These are phyloP conservation scores for Peniophora sp. DNA, from an alignment of 1,284 basidiomycete genomes.

Conservation along the genomic window DNA sequence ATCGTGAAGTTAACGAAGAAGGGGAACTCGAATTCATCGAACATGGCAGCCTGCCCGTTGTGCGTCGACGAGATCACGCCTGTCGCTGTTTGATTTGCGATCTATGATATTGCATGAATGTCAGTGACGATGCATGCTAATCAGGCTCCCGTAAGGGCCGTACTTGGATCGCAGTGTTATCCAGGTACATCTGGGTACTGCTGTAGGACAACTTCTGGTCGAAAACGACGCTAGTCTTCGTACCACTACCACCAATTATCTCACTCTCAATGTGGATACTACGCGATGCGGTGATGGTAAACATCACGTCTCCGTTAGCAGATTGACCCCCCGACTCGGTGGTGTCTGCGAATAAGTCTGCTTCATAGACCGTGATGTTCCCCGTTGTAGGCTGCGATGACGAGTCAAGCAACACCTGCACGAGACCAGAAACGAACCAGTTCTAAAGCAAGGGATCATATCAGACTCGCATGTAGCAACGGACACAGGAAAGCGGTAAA, in stretches of 20 bases:
- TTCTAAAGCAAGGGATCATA: background rate
- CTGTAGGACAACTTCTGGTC: slow-evolving; percentile 43
- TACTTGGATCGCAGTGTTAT: slow-evolving; percentile 43
- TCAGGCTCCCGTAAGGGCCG: slow-evolving; percentile 5
- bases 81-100: slow-evolving; percentile 48
- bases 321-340: slow-evolving; percentile 35
- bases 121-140: background rate
- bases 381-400: slow-evolving; percentile 61
- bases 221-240: slow-evolving; percentile 43
- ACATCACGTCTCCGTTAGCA: slow-evolving; percentile 36
- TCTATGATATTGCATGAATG: background rate
- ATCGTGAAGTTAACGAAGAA: slow-evolving; percentile 51
- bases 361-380: slow-evolving; percentile 51
- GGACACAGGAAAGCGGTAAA: slow-evolving; percentile 38
- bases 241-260: slow-evolving; percentile 51
- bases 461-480: background rate
- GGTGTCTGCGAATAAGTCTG: slow-evolving; percentile 45
- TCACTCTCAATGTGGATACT: slow-evolving; percentile 49
- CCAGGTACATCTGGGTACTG: slow-evolving; percentile 47
- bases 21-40: slow-evolving; percentile 59
- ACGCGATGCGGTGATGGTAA: slow-evolving; percentile 47
- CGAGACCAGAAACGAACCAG: slow-evolving; percentile 29
- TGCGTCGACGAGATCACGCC: slow-evolving; percentile 53
- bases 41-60: slow-evolving; percentile 43
- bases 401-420: slow-evolving; percentile 62